These are phyloP conservation scores for Pleurotus giganteus DNA, from an alignment of 768 basidiomycete species.

Conservation along the genomic window DNA sequence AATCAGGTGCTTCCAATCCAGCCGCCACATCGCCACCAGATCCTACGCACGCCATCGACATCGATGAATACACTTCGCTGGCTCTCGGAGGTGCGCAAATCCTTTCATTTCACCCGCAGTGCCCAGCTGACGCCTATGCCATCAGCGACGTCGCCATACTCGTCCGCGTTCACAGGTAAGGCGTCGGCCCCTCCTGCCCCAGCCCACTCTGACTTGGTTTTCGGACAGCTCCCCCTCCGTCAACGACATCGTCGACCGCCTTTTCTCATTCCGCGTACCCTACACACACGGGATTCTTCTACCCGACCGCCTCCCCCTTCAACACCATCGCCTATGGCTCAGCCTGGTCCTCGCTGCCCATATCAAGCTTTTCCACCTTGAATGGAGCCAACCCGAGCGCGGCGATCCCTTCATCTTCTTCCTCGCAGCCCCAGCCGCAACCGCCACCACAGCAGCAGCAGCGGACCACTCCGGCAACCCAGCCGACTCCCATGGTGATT, in stretches of 20 bases:
- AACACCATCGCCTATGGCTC: conserved; percentile 55
- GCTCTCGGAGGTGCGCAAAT: conserved; percentile 35
- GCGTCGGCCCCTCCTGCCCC: neutral
- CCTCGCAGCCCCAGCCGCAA: conserved; percentile 19
- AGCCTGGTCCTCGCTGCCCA: conserved; percentile 51
- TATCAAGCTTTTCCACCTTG: conserved; percentile 75
- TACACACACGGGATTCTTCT: conserved; percentile 38
- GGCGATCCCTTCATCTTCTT: conserved; percentile 26
- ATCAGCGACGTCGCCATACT: conserved; percentile 1
- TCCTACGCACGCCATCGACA: conserved; percentile 30
- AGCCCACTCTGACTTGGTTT: neutral
- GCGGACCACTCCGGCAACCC: conserved; percentile 23
- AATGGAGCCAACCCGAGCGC: conserved; percentile 68
- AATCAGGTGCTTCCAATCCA: conserved; percentile 19
- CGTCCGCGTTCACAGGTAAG: conserved; percentile 9
- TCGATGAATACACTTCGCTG: conserved; percentile 41
- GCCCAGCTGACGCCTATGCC: neutral
- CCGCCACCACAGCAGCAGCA: conserved; percentile 22
- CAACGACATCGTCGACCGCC: conserved; percentile 38
- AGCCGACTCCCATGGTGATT: conserved; percentile 53
- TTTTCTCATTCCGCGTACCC: conserved; percentile 40
- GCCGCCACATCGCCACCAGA: conserved; percentile 20
- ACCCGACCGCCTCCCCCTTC: conserved; percentile 33
- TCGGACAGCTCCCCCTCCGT: conserved; percentile 33
- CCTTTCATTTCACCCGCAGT: neutral